Base-by-base conservation (phyloP, 306 rosid genomes). In the Bauhinia variegata region DNA sequence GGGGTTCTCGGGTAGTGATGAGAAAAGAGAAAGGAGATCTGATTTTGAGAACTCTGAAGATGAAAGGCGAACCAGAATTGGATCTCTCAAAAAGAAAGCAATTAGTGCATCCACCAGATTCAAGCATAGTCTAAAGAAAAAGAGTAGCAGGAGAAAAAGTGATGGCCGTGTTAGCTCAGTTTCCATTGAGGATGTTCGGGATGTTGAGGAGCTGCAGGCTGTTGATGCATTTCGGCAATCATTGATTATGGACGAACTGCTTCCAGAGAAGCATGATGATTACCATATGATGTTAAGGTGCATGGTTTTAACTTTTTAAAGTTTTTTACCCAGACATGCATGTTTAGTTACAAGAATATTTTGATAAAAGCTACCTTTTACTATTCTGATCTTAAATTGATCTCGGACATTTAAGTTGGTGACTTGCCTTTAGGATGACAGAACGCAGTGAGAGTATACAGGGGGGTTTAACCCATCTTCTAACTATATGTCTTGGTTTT, bases 21-120 rank as follows among this genome's bases (percentile, higher is more conserved):
- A 90, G 84, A 88, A 78, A 63, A 83, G 84, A 50, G 99, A 93
- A 36, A 78, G 97, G 72, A 89, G 81, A 81, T 93, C 97, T 64
- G 98, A 93, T 60, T 93, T 93, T 61, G 96, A 93, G 62, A 86
- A 89, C 71, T 87, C 98, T 2, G 97, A 92, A 83, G 98, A 92
- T 70, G 98, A 92, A 55, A 85, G 98, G 68, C 87, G 88, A 70
- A 81, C 91, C 12, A 88, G 96, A 75, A 93, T 88, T 12, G 98
- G 98, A 11, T 88, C 96, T 69, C 72, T 93, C 4, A 93, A 90
- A 80, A 93, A 90, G 96, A 93, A 93, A 68, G 99, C 98, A 0
- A 63, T 93, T 18, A 89, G 84, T 68, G 98, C 97, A n/a, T 93
- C 99, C 32, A 81, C 99, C 38, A 93, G 90, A 57, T 83, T 93